Percentiles rank a stretch among this genome's conserved stretches.
Evolutionary conservation across 768 basidiomycete species (phyloP).

Genomic region (Agaricus subrufescens): DNA sequence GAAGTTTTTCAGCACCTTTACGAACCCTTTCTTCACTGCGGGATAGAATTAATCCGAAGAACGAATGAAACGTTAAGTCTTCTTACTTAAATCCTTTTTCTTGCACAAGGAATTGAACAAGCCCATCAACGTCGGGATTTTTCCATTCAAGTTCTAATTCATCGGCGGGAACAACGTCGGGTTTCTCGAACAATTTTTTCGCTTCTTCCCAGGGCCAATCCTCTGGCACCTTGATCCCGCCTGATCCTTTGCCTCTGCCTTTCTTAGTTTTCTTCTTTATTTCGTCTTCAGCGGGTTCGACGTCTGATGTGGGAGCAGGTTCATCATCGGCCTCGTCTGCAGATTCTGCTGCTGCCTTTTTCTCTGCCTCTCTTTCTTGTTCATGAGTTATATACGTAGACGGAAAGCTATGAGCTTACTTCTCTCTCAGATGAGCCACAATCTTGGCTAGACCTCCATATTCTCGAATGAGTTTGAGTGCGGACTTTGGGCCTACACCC

Average conservation of each 20-base stretch:
- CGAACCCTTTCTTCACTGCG: constrained; percentile 92
- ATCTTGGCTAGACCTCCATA: constrained; percentile 67
- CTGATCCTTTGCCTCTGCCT: constrained; percentile 62
- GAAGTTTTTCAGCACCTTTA: constrained; percentile 90
- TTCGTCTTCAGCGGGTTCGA: constrained; percentile 16
- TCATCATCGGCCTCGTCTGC: constrained; percentile 24
- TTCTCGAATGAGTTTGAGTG: constrained; percentile 88
- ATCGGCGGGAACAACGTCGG: constrained; percentile 84
- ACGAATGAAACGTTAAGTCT: neutral
- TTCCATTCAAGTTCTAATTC: constrained; percentile 96
- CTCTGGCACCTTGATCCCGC: constrained; percentile 80
- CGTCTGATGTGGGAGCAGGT: constrained; percentile 10
- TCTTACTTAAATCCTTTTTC: constrained; percentile 97
- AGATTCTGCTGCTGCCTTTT: constrained; percentile 29
- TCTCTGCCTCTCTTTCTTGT: constrained; percentile 36
- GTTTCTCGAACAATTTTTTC: constrained; percentile 83
- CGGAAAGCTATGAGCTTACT: constrained; percentile 35
- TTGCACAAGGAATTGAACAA: constrained; percentile 88
- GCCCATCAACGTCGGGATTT: constrained; percentile 85
- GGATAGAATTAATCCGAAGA: constrained; percentile 5
- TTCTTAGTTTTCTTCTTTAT: constrained; percentile 38
- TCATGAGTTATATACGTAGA: neutral
- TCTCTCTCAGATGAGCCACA: constrained; percentile 73
- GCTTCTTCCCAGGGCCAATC: constrained; percentile 98
- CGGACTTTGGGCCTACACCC: constrained; percentile 93